Base-by-base conservation (phyloP, 208 protist genomes). In the Angomonas deanei region DNA sequence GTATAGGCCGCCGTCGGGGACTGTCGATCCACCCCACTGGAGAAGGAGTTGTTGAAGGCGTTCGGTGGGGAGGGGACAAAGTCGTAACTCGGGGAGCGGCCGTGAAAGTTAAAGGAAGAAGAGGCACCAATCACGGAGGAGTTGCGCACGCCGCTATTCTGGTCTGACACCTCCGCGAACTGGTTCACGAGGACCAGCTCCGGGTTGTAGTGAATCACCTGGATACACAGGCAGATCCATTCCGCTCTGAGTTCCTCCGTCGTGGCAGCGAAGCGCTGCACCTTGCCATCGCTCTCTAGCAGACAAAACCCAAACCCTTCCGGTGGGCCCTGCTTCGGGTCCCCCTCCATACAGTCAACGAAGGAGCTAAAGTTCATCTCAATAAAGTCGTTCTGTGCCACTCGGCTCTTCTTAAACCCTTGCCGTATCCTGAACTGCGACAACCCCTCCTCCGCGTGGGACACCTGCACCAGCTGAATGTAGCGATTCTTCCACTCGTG, bases 401-500 rank as follows among this genome's bases (percentile, higher is more conserved):
- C 21, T 24, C 19, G 6, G 6, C 8, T 53, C 8, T 15, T 24
- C 8, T 53, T 53, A 26, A 53, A 6, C 23, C n/a, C 47, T 26
- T 53, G 47, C 11, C 47, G 47, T 8, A 53, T 17, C 19, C 19
- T 24, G 47, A 28, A 53, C 5, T 6, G n/a, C n/a, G 47, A 15
- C n/a, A 11, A 17, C 10, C 8, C 8, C 11, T 5, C n/a, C n/a
- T 5, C 21, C n/a, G 47, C 21, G 8, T 17, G 6, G 10, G 47
- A 26, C n/a, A 11, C 6, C n/a, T 24, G 47, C 47, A 53, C 47
- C n/a, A 72, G 59, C 33, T 50, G 64, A 3, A 72, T 23, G 36
- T 66, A 72, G 13, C 67, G 58, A 2, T 46, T 30, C 53, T 66
- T 72, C 67, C 67, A 72, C 23, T 33, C 38, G 3, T 58, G 34